A percentile compares a stretch with the other conserved stretches of the same genome.
Conservation (phyloP, 2,329 filamentous ascomycete species). For the Pestalotiopsis sp. region DNA sequence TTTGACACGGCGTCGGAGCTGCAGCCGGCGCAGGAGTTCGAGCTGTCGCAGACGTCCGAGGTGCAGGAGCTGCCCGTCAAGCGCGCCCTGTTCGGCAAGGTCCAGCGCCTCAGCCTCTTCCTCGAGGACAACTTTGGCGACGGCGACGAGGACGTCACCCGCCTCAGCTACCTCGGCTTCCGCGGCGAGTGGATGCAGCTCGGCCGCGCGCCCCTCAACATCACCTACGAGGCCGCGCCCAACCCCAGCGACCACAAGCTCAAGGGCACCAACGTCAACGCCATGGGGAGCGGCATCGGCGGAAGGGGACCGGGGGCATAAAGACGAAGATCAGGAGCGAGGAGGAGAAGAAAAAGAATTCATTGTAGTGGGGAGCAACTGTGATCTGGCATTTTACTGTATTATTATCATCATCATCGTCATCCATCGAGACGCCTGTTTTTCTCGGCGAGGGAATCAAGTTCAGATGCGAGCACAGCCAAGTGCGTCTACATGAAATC, state of each 20-base stretch:
- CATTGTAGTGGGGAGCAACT: neutral
- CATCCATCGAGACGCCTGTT: neutral
- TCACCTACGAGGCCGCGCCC: slow-evolving; percentile 91
- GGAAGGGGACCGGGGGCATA: slow-evolving; percentile 38
- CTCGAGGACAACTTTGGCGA: slow-evolving; percentile 88
- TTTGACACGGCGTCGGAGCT: slow-evolving; percentile 75
- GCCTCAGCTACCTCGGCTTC: slow-evolving; percentile 84
- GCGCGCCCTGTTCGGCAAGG: slow-evolving; percentile 84
- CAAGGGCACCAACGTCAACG: slow-evolving; percentile 56
- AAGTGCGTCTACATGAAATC: slow-evolving; percentile 79
- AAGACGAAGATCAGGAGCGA: neutral
- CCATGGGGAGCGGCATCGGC: slow-evolving; percentile 58
- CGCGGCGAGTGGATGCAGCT: slow-evolving; percentile 91
- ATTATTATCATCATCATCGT: neutral
- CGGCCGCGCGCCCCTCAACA: slow-evolving; percentile 79
- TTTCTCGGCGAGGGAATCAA: neutral
- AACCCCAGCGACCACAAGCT: slow-evolving; percentile 85
- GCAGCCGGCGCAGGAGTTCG: slow-evolving; percentile 72
- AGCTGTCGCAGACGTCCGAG: slow-evolving; percentile 76
- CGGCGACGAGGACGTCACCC: slow-evolving; percentile 78
- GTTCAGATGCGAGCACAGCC: neutral
- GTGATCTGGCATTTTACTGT: slow-evolving; percentile 4
- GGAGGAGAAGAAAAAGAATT: no score
- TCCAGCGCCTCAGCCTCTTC: slow-evolving; percentile 82
- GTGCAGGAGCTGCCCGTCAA: slow-evolving; percentile 87